These are phyloP conservation scores for Neurospora sp. DNA, from an alignment of 495 filamentous ascomycete genomes.

Conservation along the genomic window DNA sequence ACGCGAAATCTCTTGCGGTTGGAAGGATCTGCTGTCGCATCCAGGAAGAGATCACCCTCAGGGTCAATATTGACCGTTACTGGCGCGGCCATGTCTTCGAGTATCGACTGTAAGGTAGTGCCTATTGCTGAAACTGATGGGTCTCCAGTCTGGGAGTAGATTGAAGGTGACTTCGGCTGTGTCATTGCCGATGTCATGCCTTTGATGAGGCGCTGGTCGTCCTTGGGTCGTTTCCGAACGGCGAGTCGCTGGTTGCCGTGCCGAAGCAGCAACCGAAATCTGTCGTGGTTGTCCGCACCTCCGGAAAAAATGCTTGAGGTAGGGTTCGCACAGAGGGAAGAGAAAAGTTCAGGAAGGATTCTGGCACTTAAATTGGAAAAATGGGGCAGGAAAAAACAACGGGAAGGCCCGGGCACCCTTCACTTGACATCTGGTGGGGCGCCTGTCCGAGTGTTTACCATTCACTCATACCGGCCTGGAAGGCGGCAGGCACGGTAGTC, in stretches of 20 bases:
- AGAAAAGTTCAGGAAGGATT: not conserved
- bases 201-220: not conserved
- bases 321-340: not conserved
- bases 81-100: too few species aligned
- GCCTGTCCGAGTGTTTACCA: not conserved
- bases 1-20: conserved; percentile 6
- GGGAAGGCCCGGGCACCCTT: not conserved
- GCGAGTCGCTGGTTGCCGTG: not conserved
- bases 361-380: not conserved
- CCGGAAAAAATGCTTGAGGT: not conserved
- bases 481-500: not conserved
- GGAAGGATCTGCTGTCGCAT: not conserved
- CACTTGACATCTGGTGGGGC: not conserved
- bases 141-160: too few species aligned
- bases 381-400: not conserved
- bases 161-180: too few species aligned
- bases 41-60: conserved; percentile 1
- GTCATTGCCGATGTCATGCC: not conserved
- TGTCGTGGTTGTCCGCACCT: not conserved
- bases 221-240: not conserved
- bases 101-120: too few species aligned
- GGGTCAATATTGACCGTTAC: not conserved
- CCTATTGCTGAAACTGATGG: too few species aligned
- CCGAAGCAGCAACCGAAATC: not conserved
- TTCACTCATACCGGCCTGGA: not conserved